Evolutionary conservation across 1,284 basidiomycete species (phyloP), one percentile per base, ranked within the genome.

Genomic region (Malassezia furfur): DNA sequence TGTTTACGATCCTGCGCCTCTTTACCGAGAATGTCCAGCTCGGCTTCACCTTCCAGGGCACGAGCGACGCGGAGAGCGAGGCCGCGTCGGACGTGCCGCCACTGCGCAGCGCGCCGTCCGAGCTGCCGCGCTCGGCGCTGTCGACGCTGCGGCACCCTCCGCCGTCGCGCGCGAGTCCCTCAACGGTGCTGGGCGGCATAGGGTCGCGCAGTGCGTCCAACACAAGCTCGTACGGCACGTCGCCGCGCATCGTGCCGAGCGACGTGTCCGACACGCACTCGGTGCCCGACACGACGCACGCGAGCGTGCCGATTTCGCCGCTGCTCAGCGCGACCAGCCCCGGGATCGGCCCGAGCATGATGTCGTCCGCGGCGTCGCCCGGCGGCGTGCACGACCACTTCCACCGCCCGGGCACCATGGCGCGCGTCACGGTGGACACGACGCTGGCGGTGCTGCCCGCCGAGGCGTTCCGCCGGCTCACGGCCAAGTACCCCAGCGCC

Each of bases 361-460:
- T 21, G 11, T 17, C 45, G 37, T 10, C 11, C 25, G 10, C 7
- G 35, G 32, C 28, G 22, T 40, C 52, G 31, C 30, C 44, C 28
- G 11, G 36, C 12, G 10, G 25, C 25, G 11, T 19, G 37, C 38
- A 12, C 19, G 14, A 3, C 32, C 7, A 22, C 14, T n/a, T 35
- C 21, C 21, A 34, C 15, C 17, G 43, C n/a, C 37, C 43, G 9
- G 66, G 67, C 6, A 66, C 69, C 85, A 3, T 96, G 31, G 91
- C 91, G 12, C 80, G 91, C 30, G 94, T 93, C 3, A 86, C 85
- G 1, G 86, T 88, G 52, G 93, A 99, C 72, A 90, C 88, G 4
- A 96, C 93, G 0, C 78, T 99, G 8, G 94, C 93, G n/a, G 93
- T 98, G 14, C 96, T 99, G 52, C 94, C 93, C 5, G 91, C 93